Evolutionary conservation across 345 rosid genomes (phyloP), one percentile per base, ranked within the genome.

Genomic region (Populus nigra): DNA sequence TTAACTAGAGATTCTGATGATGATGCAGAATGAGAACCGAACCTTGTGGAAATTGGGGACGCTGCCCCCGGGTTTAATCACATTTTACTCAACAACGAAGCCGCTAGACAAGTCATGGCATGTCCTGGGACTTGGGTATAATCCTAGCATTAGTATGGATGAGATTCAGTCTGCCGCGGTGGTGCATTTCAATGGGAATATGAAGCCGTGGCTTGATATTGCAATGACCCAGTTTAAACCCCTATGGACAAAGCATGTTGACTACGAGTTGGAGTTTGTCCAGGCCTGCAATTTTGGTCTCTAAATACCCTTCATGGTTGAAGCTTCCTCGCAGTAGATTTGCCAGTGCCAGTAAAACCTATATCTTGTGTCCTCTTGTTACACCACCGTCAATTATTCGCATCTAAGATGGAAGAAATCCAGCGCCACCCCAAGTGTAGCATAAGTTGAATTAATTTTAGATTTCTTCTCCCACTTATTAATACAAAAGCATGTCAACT

Each of bases 191-290:
- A 95, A 93, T 41, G 99, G 97, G 74, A 95, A 95, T 77, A 93
- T 93, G 98, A 93, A 95, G 90, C 99, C 98, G 2, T 95, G 98
- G 99, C 92, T 95, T 1, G 99, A 95, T 63, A 93, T 93, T 68
- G 98, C 99, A 77, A 93, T 95, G 99, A 93, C 89, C 85, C 97
- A 91, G 85, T 96, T 92, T 78, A 88, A 89, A 75, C 94, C 96
- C 4, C 91, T 93, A 25, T 96, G 99, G 99, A 88, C 92, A 7
- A 93, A 88, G 78, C 88, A 88, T 15, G 99, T 96, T 3, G 99
- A 96, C 85, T 89, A 87, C 45, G 98, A 93, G 13, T 70, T 93
- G 79, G 98, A 95, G 72, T 92, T 91, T 65, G 90, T 95, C 72
- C 99, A 93, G 85, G 90, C 93, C 55, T 95, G 99, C 91, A 95